Evolutionary conservation across 2,329 filamentous ascomycete species (phyloP).

Genomic region (Talaromyces sp.): DNA sequence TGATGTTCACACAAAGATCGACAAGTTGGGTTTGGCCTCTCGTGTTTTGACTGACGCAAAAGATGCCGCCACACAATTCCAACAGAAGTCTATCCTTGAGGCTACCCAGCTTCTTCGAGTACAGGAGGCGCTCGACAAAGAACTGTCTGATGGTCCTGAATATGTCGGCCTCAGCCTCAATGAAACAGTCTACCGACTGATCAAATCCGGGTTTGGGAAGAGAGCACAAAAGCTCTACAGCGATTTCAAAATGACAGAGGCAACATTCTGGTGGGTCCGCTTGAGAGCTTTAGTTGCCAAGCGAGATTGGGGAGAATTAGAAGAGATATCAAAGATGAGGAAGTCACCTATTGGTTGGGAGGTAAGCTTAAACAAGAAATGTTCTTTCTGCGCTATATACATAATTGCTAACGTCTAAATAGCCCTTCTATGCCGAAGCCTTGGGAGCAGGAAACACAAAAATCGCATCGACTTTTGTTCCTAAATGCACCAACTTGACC

Average conservation of each 20-base stretch:
- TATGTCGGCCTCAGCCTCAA: slow-evolving; percentile 85
- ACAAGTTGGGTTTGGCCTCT: slow-evolving; percentile 83
- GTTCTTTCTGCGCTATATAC: slow-evolving; percentile 18
- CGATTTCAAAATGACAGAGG: slow-evolving; percentile 91
- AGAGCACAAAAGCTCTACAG: slow-evolving; percentile 82
- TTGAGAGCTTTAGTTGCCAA: slow-evolving; percentile 85
- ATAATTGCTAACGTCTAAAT: slow-evolving; percentile 29
- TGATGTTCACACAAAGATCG: slow-evolving; percentile 65
- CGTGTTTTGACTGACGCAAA: slow-evolving; percentile 82
- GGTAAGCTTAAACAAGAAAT: slow-evolving; percentile 51
- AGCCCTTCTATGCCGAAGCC: slow-evolving; percentile 90
- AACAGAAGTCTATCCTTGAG: slow-evolving; percentile 74
- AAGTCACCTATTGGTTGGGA: slow-evolving; percentile 97
- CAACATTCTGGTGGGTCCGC: slow-evolving; percentile 81
- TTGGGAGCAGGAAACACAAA: slow-evolving; percentile 86
- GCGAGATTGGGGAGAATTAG: slow-evolving; percentile 87
- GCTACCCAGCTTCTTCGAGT: slow-evolving; percentile 74
- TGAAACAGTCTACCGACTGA: slow-evolving; percentile 85
- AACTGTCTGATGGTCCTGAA: slow-evolving; percentile 60
- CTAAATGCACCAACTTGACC: slow-evolving; percentile 74
- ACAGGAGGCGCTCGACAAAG: slow-evolving; percentile 82
- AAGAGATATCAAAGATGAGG: slow-evolving; percentile 70
- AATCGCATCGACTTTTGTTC: slow-evolving; percentile 76
- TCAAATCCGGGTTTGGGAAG: slow-evolving; percentile 75
- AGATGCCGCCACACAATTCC: slow-evolving; percentile 63